Evolutionary conservation across 1,284 basidiomycete genomes (phyloP).

Genomic region (Leccinum cinnamomeum): DNA sequence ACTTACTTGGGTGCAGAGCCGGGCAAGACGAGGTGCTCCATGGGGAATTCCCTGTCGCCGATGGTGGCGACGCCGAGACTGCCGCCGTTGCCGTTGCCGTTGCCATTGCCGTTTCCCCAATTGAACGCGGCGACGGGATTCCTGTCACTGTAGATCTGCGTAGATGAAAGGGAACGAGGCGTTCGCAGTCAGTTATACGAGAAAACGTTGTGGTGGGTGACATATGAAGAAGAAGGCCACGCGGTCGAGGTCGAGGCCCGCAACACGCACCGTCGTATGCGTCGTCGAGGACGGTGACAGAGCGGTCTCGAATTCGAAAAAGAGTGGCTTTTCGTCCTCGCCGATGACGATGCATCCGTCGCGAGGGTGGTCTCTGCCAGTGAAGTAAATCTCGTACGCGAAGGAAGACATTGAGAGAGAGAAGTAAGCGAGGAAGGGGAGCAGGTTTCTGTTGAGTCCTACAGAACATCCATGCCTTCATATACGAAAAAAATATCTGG

Average conservation of each 20-base stretch:
- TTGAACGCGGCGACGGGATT: slow-evolving; percentile 59
- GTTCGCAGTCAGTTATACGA: background rate
- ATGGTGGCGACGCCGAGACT: slow-evolving; percentile 59
- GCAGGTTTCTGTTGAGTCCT: slow-evolving; percentile 8
- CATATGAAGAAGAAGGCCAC: background rate
- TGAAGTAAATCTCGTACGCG: slow-evolving; percentile 65
- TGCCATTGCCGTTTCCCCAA: slow-evolving; percentile 35
- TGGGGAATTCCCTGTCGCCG: slow-evolving; percentile 53
- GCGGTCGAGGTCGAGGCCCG: background rate
- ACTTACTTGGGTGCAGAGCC: slow-evolving; percentile 50
- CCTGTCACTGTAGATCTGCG: slow-evolving; percentile 48
- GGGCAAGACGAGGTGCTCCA: slow-evolving; percentile 59
- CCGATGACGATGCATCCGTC: slow-evolving; percentile 65
- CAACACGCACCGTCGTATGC: slow-evolving; percentile 51
- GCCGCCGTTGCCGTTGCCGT: slow-evolving; percentile 37
- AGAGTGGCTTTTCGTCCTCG: slow-evolving; percentile 56
- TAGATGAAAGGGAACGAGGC: background rate
- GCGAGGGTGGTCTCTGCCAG: slow-evolving; percentile 64
- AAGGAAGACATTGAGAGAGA: slow-evolving; percentile 29
- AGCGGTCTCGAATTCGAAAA: slow-evolving; percentile 64
- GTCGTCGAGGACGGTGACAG: slow-evolving; percentile 32
- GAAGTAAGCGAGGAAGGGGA: background rate
- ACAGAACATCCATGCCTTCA: slow-evolving; percentile 24
- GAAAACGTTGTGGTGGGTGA: background rate
- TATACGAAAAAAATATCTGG: slow-evolving; percentile 28